These are phyloP conservation scores for Massariosphaeria phaeospora DNA, from an alignment of 495 filamentous ascomycete genomes.

Conservation along the genomic window DNA sequence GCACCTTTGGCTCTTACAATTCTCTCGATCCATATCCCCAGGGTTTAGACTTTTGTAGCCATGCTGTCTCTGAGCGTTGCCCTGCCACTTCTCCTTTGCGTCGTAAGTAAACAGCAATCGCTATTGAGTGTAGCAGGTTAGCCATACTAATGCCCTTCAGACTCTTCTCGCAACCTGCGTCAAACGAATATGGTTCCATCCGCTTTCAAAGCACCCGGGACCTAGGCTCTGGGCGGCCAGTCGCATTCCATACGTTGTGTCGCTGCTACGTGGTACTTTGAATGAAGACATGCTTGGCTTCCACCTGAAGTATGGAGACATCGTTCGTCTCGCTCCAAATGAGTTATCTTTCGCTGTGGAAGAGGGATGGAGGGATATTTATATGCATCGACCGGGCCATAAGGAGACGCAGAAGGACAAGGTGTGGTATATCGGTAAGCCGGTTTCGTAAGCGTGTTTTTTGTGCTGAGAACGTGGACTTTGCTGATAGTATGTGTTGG, in stretches of 20 bases:
- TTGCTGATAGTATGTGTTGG: not conserved
- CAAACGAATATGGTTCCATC: constrained; percentile 47
- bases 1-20: too few species aligned
- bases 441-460: too few species aligned
- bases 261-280: constrained; percentile 7
- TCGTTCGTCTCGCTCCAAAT: constrained; percentile 36
- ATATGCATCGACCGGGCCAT: constrained; percentile 26
- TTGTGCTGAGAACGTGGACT: not conserved
- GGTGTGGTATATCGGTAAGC: constrained; percentile 23
- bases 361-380: constrained; percentile 38
- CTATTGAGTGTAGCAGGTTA: too few species aligned
- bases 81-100: too few species aligned
- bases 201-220: constrained; percentile 30
- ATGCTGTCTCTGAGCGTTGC: too few species aligned
- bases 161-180: too few species aligned
- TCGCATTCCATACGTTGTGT: constrained; percentile 10
- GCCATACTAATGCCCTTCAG: too few species aligned
- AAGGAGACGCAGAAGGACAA: constrained; percentile 22
- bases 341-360: constrained; percentile 36
- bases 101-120: too few species aligned
- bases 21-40: too few species aligned
- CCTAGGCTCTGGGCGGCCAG: constrained; percentile 17
- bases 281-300: not conserved
- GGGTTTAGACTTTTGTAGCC: too few species aligned
- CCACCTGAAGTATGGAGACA: constrained; percentile 20